A percentile compares a stretch with the other conserved stretches of the same genome.
Conservation (phyloP, 345 rosid species). For the Aquilaria yunnanensis region DNA sequence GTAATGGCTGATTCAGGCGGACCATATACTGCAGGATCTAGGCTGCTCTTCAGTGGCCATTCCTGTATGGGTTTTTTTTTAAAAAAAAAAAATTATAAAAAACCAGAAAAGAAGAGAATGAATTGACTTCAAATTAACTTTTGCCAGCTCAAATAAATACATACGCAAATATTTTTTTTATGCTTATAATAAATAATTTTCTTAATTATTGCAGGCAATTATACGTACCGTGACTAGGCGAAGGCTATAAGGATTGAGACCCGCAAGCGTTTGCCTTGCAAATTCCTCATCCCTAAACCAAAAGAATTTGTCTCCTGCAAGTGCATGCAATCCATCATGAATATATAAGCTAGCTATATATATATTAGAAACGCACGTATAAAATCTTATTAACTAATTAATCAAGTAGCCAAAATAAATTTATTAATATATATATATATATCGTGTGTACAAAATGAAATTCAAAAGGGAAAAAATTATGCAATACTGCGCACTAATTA, state of each 20-base stretch:
- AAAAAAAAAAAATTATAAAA: not conserved
- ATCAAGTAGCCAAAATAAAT: too few relatives aligned
- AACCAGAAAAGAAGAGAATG: too few relatives aligned
- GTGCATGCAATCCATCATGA: not conserved
- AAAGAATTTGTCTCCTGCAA: slow-evolving; percentile 60
- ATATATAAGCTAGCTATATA: too few relatives aligned
- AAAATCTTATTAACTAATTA: too few relatives aligned
- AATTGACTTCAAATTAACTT: too few relatives aligned
- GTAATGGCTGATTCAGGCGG: slow-evolving; percentile 63
- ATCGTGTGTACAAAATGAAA: not conserved
- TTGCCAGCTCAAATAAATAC: too few relatives aligned
- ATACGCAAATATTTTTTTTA: too few relatives aligned
- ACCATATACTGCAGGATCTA: slow-evolving; percentile 62
- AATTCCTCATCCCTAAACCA: slow-evolving; percentile 83
- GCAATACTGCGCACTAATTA: too few relatives aligned
- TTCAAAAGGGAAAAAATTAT: not conserved
- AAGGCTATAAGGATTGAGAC: slow-evolving; percentile 58
- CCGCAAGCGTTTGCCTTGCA: slow-evolving; percentile 72
- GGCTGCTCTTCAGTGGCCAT: slow-evolving; percentile 74
- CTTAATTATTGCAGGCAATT: not conserved
- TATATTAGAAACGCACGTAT: too few relatives aligned
- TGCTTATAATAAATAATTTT: too few relatives aligned
- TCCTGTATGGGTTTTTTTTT: slow-evolving; percentile 44
- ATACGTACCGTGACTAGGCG: slow-evolving; percentile 44
- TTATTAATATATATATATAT: too few relatives aligned